A percentile compares a stretch with the other conserved stretches of the same genome.
Evolutionary conservation across 2,329 filamentous ascomycete species (phyloP).

Genomic region (Claviceps maximensis): DNA sequence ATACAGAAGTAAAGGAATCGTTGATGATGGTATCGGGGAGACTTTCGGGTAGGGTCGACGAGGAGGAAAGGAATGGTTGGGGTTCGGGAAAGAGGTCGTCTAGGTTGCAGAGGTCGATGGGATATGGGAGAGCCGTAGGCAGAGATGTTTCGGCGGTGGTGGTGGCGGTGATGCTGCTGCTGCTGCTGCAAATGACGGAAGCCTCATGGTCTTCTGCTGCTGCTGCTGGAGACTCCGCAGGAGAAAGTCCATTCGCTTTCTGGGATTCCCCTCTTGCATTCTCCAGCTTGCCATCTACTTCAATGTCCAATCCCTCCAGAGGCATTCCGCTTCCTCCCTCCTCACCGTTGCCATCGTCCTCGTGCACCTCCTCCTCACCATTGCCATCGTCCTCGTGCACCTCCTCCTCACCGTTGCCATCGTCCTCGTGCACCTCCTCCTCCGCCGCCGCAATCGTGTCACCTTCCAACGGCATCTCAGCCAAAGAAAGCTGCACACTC

Average conservation of each 20-base stretch:
- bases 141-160: conserved; percentile 2
- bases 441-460: background rate
- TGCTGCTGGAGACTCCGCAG: background rate
- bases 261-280: background rate
- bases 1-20: conserved; percentile 40
- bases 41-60: conserved; percentile 17
- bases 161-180: background rate
- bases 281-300: background rate
- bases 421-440: background rate
- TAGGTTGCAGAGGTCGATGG: conserved; percentile 22
- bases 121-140: conserved; percentile 10
- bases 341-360: background rate
- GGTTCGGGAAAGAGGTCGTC: conserved; percentile 20
- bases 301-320: background rate
- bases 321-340: background rate
- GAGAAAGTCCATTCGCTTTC: background rate
- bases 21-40: conserved; percentile 32
- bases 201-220: background rate
- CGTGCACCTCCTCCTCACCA: background rate
- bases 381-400: background rate
- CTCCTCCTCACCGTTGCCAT: background rate
- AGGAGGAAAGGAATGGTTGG: conserved; percentile 7
- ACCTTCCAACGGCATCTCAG: background rate
- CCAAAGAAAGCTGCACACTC: background rate
- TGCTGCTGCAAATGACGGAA: background rate